Evolutionary conservation across 176 grass and related monocot species (phyloP).

Genomic region (Musa acuminata): DNA sequence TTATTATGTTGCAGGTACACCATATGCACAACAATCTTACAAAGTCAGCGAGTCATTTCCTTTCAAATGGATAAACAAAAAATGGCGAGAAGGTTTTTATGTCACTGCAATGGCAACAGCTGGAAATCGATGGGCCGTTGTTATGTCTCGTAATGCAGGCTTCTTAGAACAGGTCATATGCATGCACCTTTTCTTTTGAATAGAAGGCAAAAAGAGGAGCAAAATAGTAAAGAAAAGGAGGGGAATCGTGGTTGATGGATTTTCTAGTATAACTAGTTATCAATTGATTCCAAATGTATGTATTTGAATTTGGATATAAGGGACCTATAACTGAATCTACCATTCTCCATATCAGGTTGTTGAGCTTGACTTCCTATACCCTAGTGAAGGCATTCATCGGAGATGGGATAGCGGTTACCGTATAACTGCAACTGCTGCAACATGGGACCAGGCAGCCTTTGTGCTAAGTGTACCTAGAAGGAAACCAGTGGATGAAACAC

Average conservation of each 20-base stretch:
- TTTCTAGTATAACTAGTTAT: background rate
- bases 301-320: background rate
- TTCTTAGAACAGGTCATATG: slow-evolving; percentile 67
- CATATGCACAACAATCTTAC: slow-evolving; percentile 82
- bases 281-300: background rate
- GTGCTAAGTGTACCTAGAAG: slow-evolving; percentile 82
- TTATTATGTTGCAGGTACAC: slow-evolving; percentile 40
- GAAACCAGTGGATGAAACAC: slow-evolving; percentile 62
- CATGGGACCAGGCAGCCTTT: slow-evolving; percentile 76
- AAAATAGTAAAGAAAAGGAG: background rate
- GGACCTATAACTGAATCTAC: background rate
- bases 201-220: no score
- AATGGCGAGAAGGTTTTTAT: slow-evolving; percentile 88
- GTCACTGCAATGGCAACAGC: slow-evolving; percentile 95
- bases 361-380: slow-evolving; percentile 96
- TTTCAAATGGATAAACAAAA: slow-evolving; percentile 99
- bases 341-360: slow-evolving; percentile 51
- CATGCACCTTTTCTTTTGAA: slow-evolving; percentile 3
- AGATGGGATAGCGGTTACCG: slow-evolving; percentile 81
- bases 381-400: slow-evolving; percentile 92
- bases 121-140: slow-evolving; percentile 84
- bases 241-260: background rate
- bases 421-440: slow-evolving; percentile 87
- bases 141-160: slow-evolving; percentile 84
- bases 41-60: slow-evolving; percentile 90